Base-by-base conservation (phyloP, 768 basidiomycete species). In the Boletus reticulatus region DNA sequence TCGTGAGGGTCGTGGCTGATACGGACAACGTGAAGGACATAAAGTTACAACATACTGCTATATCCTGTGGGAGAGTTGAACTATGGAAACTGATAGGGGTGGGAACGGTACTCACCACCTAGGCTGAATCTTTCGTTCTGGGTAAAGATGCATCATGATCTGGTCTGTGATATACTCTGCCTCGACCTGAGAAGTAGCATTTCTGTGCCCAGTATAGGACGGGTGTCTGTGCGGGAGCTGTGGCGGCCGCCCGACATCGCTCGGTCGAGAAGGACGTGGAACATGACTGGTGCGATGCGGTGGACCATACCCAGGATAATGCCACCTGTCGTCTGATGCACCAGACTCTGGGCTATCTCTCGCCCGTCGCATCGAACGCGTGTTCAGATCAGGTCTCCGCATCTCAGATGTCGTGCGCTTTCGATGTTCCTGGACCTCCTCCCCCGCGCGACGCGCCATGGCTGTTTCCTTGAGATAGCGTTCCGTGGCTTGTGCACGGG, bases 131-230 rank as follows among this genome's bases (percentile, higher is more conserved):
- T 56, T 53, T 57, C 58, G 69, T 57, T 71, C 70, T 27, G 70
- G 70, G 42, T 72, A 72, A 12, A 71, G 60, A 38, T 67, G 57
- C 70, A 71, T 71, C 67, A 71, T 62, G 43, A 72, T 72, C 50
- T 72, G 71, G 57, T 71, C 70, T 2, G 69, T 64, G 36, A 62
- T 65, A 53, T 58, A 71, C 56, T 72, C 70, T 14, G 67, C 61
- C 53, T 71, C 63, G 52, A 66, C 70, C 45, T 72, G 67, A 37
- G 67, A 62, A 13, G 70, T 59, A 20, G 65, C 54, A 4, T 65
- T 57, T 42, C 65, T 56, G 29, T 65, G 56, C 4, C 22, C 50
- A 6, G 48, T 24, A 14, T 58, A 43, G 1, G 64, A 63, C 2
- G 60, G 61, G 17, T 53, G 50, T 44, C 57, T 59, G 17, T 8